Conservation (phyloP, 345 rosid genomes). For the Mangifera indica region DNA sequence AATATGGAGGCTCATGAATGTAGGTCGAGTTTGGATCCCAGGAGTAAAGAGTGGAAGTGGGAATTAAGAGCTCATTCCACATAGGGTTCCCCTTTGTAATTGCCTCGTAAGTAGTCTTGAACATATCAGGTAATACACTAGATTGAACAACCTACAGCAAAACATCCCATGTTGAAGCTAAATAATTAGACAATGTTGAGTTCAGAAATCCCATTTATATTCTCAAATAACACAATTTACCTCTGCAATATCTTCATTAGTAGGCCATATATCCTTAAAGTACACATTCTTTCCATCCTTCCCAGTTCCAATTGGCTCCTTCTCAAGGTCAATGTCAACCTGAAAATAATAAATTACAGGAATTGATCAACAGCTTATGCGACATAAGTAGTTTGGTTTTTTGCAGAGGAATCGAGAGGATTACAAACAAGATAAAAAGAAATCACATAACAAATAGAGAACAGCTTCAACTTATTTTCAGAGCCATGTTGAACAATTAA, state of each 20-base stretch:
- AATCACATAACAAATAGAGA: not conserved
- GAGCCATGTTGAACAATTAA: not conserved
- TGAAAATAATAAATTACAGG: conserved; percentile 20
- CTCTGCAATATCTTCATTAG: conserved; percentile 71
- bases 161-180: not conserved
- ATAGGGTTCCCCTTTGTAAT: conserved; percentile 74
- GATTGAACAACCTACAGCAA: conserved; percentile 58
- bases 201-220: not conserved
- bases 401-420: not conserved
- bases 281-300: conserved; percentile 65
- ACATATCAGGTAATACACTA: conserved; percentile 75
- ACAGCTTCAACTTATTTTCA: not conserved
- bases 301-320: conserved; percentile 66
- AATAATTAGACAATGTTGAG: not conserved
- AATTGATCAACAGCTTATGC: not conserved
- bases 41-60: conserved; percentile 47
- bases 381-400: not conserved
- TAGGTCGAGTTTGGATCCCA: conserved; percentile 86
- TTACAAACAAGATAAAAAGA: not conserved
- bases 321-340: conserved; percentile 86
- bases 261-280: conserved; percentile 80
- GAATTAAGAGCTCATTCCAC: conserved; percentile 71
- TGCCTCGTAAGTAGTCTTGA: conserved; percentile 64
- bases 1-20: conserved; percentile 83
- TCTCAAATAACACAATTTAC: conserved; percentile 25